Conservation (phyloP, 257 asterid genomes). For the Capsicum baccatum region DNA sequence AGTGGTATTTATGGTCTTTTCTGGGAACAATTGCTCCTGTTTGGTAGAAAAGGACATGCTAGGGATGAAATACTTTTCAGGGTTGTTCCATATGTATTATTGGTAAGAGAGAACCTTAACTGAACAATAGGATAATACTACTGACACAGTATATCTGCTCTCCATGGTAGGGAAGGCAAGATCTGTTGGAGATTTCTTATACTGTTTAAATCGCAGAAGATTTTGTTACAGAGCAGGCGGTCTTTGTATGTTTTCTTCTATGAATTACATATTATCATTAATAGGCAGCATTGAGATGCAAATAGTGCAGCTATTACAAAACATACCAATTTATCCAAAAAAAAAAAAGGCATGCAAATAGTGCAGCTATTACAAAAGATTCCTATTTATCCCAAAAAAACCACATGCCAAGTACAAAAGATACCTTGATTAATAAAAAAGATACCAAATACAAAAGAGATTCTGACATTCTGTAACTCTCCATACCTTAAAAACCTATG, state of each 20-base stretch:
- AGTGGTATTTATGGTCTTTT: background rate
- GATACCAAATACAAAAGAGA: background rate
- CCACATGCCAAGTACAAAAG: too few species aligned
- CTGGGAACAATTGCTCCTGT: background rate
- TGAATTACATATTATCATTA: background rate
- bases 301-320: background rate
- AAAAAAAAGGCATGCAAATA: background rate
- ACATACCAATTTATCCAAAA: too few species aligned
- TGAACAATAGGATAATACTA: background rate
- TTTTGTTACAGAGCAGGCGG: background rate
- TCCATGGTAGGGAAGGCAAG: background rate
- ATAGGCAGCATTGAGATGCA: slow-evolving; percentile 10
- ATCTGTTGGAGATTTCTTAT: background rate
- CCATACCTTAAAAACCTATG: background rate
- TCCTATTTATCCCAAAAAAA: too few species aligned
- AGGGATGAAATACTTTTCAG: background rate
- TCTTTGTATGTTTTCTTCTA: background rate
- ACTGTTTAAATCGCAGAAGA: background rate
- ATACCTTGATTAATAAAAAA: background rate
- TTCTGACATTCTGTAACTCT: background rate
- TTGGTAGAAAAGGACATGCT: background rate
- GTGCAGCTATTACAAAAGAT: background rate
- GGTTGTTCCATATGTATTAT: background rate
- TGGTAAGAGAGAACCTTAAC: slow-evolving; percentile 18
- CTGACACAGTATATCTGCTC: background rate